Percentiles rank a stretch among this genome's conserved stretches.
phyloP scores from a whole-genome alignment of 2,329 filamentous ascomycete species.

The Cercospora zeina region DNA sequence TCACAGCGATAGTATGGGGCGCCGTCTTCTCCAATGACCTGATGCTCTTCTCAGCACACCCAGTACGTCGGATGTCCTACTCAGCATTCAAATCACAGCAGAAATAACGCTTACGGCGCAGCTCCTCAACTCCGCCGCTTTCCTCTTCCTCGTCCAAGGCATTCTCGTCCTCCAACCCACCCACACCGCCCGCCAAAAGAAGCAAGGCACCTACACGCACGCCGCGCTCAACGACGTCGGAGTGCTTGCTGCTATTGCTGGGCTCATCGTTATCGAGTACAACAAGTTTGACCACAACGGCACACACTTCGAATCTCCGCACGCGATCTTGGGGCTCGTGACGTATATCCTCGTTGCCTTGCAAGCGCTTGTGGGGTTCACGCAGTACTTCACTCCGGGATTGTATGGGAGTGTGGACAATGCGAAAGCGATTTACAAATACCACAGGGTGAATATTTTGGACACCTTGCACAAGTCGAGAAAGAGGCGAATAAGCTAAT shows the following conservation, averaged over 20 bases:
- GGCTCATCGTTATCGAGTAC: constrained; percentile 71
- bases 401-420: constrained; percentile 77
- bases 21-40: constrained; percentile 68
- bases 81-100: neutral
- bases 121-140: constrained; percentile 54
- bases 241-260: constrained; percentile 62
- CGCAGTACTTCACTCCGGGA: constrained; percentile 73
- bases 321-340: constrained; percentile 78
- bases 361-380: constrained; percentile 77
- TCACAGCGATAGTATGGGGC: constrained; percentile 75
- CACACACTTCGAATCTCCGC: constrained; percentile 74
- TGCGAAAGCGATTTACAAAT: constrained; percentile 86
- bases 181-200: constrained; percentile 72
- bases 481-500: too few relatives aligned
- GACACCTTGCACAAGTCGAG: too few relatives aligned
- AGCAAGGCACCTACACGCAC: constrained; percentile 63
- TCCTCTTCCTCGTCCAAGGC: constrained; percentile 75
- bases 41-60: constrained; percentile 85
- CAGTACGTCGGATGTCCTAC: constrained; percentile 54
- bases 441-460: constrained; percentile 61
- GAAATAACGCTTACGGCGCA: constrained; percentile 20
- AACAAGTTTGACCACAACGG: constrained; percentile 74
- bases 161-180: constrained; percentile 88
- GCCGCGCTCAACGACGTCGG: constrained; percentile 67
- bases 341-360: constrained; percentile 69